These are phyloP conservation scores for Mimosa pudica DNA, from an alignment of 306 rosid genomes.

Conservation along the genomic window DNA sequence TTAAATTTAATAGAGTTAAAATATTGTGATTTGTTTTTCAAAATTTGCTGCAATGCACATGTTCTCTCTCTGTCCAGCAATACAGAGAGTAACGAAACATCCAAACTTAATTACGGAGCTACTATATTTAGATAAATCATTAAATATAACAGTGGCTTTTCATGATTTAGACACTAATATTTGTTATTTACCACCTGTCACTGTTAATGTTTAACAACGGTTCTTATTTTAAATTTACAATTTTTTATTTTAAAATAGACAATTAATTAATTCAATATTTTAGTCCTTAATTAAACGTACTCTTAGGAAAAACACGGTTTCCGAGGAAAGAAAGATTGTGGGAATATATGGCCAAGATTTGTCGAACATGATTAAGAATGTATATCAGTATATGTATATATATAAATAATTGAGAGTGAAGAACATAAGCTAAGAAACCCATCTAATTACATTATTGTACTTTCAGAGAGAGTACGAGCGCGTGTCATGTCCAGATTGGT, in stretches of 20 bases:
- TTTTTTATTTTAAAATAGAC: too few species aligned
- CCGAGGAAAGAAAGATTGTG: neutral
- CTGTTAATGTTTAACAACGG: too few species aligned
- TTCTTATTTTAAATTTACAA: too few species aligned
- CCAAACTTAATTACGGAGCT: neutral
- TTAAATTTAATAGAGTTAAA: neutral
- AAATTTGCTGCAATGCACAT: neutral
- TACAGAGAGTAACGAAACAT: neutral
- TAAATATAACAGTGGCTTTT: too few species aligned
- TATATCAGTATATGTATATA: neutral
- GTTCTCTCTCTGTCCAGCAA: neutral
- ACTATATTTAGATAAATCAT: too few species aligned
- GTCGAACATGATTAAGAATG: neutral
- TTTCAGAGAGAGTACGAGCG: neutral
- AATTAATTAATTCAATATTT: too few species aligned
- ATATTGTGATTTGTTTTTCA: neutral
- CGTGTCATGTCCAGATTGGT: neutral
- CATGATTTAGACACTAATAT: too few species aligned
- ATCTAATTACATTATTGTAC: conserved; percentile 20
- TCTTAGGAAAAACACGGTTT: neutral
- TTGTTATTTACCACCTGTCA: too few species aligned
- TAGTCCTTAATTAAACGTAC: too few species aligned
- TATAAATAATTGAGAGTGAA: conserved; percentile 6
- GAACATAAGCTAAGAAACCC: neutral
- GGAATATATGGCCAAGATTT: neutral